Evolutionary conservation across 2,329 filamentous ascomycete species (phyloP), one percentile per base, ranked within the genome.

Genomic region (Talaromyces islandicus): DNA sequence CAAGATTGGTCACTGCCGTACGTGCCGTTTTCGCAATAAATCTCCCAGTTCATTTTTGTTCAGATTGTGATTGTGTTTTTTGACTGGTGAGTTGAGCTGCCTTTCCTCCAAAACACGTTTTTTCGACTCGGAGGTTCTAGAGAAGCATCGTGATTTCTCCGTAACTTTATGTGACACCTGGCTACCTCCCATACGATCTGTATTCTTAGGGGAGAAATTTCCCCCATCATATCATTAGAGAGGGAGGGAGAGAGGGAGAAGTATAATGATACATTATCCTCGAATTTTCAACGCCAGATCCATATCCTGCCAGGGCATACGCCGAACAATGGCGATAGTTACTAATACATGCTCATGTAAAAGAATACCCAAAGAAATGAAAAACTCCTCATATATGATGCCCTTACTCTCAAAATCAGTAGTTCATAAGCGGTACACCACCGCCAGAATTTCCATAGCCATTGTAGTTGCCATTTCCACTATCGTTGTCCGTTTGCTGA

Each of bases 391-490:
- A 29, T 9, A 7, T 21, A 52, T 29, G 24, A 29, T 10, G 7
- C 7, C 3, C 25, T 0, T 29, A 6, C 24, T 17, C 7, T 21
- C 50, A 11, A 35, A 43, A 9, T 71, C 67, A 77, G 61, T 77
- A 77, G 61, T 77, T 75, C 75, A 77, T 77, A 41, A 68, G 59
- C 12, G 70, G 68, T 11, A 64, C 63, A 50, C 68, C 56, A n/a
- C 59, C 51, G 21, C 43, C 46, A 11, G 56, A 41, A n/a, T 10
- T 51, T 14, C 38, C 27, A 5, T 57, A 50, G 35, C 43, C 35
- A 43, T 41, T 54, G 54, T 46, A 70, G n/a, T 71, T 69, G 14
- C 74, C 72, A 29, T 66, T 59, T 7, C 68, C 54, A 5, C 67
- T 68, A 50, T 77, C 74, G 54, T 69, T 68, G 6, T 67, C 70